Conservation (phyloP, 768 basidiomycete species). For the Serpula lacrymans region DNA sequence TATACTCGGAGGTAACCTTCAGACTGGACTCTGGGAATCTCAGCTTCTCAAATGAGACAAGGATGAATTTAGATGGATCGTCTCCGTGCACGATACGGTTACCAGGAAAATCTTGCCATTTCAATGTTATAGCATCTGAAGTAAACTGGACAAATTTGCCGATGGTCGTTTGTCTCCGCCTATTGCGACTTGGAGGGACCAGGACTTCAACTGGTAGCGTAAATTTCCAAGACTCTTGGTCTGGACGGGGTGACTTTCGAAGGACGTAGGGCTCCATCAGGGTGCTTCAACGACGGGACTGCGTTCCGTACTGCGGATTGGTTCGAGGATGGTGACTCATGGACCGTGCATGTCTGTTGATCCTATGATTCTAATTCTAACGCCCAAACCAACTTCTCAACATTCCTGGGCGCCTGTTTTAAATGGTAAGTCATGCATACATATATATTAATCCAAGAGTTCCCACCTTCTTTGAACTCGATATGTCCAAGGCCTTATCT, state of each 20-base stretch:
- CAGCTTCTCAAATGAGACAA: constrained; percentile 50
- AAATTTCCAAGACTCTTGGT: constrained; percentile 56
- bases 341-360: too few relatives aligned
- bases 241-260: constrained; percentile 37
- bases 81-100: constrained; percentile 61
- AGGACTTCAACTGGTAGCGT: constrained; percentile 30
- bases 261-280: constrained; percentile 37
- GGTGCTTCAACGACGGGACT: too few relatives aligned
- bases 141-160: constrained; percentile 55
- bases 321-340: too few relatives aligned
- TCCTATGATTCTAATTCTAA: too few relatives aligned
- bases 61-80: constrained; percentile 53
- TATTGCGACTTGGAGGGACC: constrained; percentile 20
- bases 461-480: too few relatives aligned
- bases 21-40: constrained; percentile 53
- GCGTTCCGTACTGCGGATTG: too few relatives aligned
- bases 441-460: too few relatives aligned
- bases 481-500: too few relatives aligned
- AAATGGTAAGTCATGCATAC: too few relatives aligned
- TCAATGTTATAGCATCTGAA: constrained; percentile 46
- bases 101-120: constrained; percentile 45
- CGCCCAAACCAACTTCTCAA: too few relatives aligned
- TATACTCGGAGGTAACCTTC: constrained; percentile 50
- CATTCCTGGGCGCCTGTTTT: too few relatives aligned
- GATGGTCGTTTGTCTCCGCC: constrained; percentile 19